These are phyloP conservation scores for Kodamaea plutei DNA, from an alignment of 1,139 yeast species.

Conservation along the genomic window DNA sequence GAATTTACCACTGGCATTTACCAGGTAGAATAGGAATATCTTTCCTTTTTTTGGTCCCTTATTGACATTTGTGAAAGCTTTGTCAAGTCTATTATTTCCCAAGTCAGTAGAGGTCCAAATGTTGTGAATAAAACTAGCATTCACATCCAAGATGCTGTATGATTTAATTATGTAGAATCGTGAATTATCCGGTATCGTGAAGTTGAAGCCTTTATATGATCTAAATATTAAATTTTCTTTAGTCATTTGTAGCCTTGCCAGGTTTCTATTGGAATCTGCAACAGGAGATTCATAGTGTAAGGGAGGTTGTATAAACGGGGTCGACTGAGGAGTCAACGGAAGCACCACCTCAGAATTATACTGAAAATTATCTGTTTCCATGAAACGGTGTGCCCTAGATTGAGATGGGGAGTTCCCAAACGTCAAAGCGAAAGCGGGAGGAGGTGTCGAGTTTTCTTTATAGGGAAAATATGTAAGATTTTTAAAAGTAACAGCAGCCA, in stretches of 20 bases:
- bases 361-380: too few species aligned
- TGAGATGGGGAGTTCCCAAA: too few species aligned
- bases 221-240: slow-evolving; percentile 18
- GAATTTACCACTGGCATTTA: slow-evolving; percentile 55
- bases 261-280: not conserved
- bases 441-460: too few species aligned
- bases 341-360: not conserved
- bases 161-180: slow-evolving; percentile 57
- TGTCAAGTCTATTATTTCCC: slow-evolving; percentile 51
- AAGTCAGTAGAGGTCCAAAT: slow-evolving; percentile 60
- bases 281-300: too few species aligned
- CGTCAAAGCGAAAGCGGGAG: too few species aligned
- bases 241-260: not conserved
- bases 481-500: too few species aligned
- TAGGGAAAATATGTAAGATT: too few species aligned
- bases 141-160: slow-evolving; percentile 44
- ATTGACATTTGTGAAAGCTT: slow-evolving; percentile 24
- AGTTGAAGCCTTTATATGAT: slow-evolving; percentile 19
- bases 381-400: too few species aligned
- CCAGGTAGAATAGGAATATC: slow-evolving; percentile 52
- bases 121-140: slow-evolving; percentile 44
- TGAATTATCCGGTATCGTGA: slow-evolving; percentile 20
- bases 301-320: too few species aligned
- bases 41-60: slow-evolving; percentile 19
- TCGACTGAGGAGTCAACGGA: too few species aligned